Evolutionary conservation across 2,329 filamentous ascomycete species (phyloP), one percentile per base, ranked within the genome.

Genomic region (Aspergillus sp.): DNA sequence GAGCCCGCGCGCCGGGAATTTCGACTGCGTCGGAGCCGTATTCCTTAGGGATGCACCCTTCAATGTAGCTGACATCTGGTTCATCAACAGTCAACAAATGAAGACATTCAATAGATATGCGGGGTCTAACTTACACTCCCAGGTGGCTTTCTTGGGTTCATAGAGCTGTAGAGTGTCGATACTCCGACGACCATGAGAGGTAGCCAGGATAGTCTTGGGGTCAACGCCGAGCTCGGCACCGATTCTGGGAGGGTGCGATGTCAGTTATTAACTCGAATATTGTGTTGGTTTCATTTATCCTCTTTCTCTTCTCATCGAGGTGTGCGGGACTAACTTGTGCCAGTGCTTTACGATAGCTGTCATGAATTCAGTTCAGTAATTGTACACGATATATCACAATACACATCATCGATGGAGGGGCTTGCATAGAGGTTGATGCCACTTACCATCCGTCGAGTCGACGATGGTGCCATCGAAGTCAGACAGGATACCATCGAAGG

Each of bases 131-230:
- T 78, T 77, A 96, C 91, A 96, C 63, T 96, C 91, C 91, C 90
- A 93, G 67, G 89, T 97, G 43, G 95, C 95, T 72, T 91, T 91
- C 66, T 90, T 87, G 15, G 91, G 90, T 61, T 90, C 88, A 58
- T 96, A 84, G 27, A 93, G 79, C 72, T 85, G 85, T 58, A 99
- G 82, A 3, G 90, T 87, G 68, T 99, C 95, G 68, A 98, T 96
- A 64, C 87, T 91, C 58, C 95, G 82, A 59, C 93, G 86, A 61
- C 95, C 95, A 76, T 99, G 95, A 5, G 92, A 96, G 9, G 91
- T 96, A 68, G 91, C 84, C 25, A 98, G 83, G 67, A 99, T 98
- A 46, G 89, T 84, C 48, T 88, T 82, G n/a, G 91, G 90, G 64
- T 91, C 86, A 21, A 97, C 88, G 23, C 90, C 90, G 68, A 98